Evolutionary conservation across 495 filamentous ascomycete species (phyloP), one percentile per base, ranked within the genome.

Genomic region (Melanomma pulvis-pyrius): DNA sequence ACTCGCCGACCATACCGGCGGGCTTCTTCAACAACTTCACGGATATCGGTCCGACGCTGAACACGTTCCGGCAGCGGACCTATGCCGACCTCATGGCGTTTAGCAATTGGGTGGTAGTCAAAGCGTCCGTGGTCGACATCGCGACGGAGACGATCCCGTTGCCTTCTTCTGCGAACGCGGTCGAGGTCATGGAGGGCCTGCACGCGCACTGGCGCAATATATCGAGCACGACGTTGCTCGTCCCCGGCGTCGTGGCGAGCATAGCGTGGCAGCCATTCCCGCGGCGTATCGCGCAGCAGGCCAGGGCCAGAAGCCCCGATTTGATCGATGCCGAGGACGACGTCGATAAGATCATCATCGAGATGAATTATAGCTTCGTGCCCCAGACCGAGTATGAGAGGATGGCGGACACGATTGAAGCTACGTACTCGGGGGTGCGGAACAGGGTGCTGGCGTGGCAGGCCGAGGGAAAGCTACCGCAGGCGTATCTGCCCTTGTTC

Each of bases 261-360:
- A 80, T 88, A 46, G 82, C 84, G 0, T 82, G 84, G 71, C 84
- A 87, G 60, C 83, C 85, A 0, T 77, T 88, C 61, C 83, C 84
- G 6, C 81, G 75, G 60, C 63, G 74, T 13, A 78, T 86, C 29
- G 65, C 59, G 1, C 59, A 51, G 21, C 24, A 59, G 30, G 59
- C 65, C 9, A 5, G 25, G 7, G 59, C 60, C 13, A 28, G 46
- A 4, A 24, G 51, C 17, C 51, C 59, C 6, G 59, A 68, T 59
- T 51, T 68, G 15, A 68, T 63, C 47, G 60, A 63, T 30, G 60
- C 59, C 1, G 64, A 67, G 36, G 64, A 58, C 29, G 17, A 12
- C 24, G 41, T 68, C 0, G 65, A 67, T 32, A 49, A 58, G 26
- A 59, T 67, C 48, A 68, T 68, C 47, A 58, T 63, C 22, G 65